Base-by-base conservation (phyloP, 73 alveolate species). In the Paramecium caudatum region DNA sequence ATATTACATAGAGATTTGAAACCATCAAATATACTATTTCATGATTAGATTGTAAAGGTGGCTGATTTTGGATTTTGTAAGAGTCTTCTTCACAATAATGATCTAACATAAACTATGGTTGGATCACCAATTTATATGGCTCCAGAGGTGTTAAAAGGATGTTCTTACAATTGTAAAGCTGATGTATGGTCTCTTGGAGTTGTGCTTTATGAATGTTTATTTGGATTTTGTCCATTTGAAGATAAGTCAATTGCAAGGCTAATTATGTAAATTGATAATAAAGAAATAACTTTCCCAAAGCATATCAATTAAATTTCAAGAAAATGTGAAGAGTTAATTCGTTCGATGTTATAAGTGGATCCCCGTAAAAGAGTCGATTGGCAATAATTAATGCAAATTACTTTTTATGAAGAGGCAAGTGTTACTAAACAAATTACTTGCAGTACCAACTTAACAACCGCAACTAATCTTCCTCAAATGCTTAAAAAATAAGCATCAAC, bases 51-150 rank as follows among this genome's bases (percentile, higher is more conserved):
- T 4, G 84, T 86, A 9, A 86, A 86, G 25, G 62, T 86, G 23
- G 93, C 90, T 5, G 93, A 86, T 63, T 86, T 86, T 61, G 93
- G 93, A 17, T 86, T 86, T 46, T 86, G 93, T 69, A 86, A 86
- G 43, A 36, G 85, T 5, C 46, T 86, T 21, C 61, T 63, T 37
- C 63, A 86, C 30, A 13, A 36, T 12, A 25, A 86, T 13, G 93
- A 86, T 41, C 65, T 86, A 16, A 63, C 93, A n/a, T 19, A 47
- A 62, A 86, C 94, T 36, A 61, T 69, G 88, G 94, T 90, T 9
- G 94, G 94, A 4, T 82, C 94, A 19, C 90, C 94, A 68, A 82
- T 90, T 16, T 90, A 90, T 43, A 90, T 90, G 91, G 94, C 94
- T 50, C 94, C 94, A 12, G 94, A 90, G 34, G 93, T 90, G 8